A percentile compares a stretch with the other conserved stretches of the same genome.
Conservation (phyloP, 2,329 filamentous ascomycete species). For the Tolypocladium tropicale region DNA sequence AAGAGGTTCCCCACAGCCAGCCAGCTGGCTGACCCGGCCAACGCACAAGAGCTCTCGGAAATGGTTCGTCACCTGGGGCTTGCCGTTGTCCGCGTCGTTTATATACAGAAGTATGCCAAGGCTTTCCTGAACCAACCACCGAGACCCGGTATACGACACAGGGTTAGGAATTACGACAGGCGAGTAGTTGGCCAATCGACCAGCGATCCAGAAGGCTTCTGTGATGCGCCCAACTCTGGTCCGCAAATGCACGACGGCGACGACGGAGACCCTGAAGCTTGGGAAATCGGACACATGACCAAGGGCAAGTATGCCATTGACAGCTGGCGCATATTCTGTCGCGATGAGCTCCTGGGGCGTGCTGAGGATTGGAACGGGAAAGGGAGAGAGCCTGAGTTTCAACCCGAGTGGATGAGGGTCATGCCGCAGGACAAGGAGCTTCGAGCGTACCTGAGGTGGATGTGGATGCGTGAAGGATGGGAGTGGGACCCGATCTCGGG, state of each 20-base stretch:
- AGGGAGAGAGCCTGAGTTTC: conserved; percentile 43
- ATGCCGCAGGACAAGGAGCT: conserved; percentile 78
- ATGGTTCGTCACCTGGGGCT: conserved; percentile 65
- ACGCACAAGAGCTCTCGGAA: conserved; percentile 38
- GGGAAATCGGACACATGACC: conserved; percentile 81
- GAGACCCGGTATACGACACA: conserved; percentile 40
- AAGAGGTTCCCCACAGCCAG: conserved; percentile 55
- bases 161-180: conserved; percentile 36
- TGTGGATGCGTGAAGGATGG: conserved; percentile 83
- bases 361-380: conserved; percentile 57
- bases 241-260: conserved; percentile 1
- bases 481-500: conserved; percentile 69
- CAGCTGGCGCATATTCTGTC: conserved; percentile 89
- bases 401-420: conserved; percentile 87
- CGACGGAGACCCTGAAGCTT: conserved; percentile 32
- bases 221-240: background rate
- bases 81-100: conserved; percentile 53
- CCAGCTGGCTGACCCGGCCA: conserved; percentile 45
- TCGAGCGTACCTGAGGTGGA: conserved; percentile 78
- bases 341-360: conserved; percentile 61
- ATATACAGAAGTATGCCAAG: conserved; percentile 60
- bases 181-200: conserved; percentile 17
- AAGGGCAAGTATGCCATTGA: conserved; percentile 77
- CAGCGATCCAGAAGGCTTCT: background rate
- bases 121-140: conserved; percentile 59